Conservation (phyloP, 2,329 filamentous ascomycete genomes). For the Hypoxylon sp. region DNA sequence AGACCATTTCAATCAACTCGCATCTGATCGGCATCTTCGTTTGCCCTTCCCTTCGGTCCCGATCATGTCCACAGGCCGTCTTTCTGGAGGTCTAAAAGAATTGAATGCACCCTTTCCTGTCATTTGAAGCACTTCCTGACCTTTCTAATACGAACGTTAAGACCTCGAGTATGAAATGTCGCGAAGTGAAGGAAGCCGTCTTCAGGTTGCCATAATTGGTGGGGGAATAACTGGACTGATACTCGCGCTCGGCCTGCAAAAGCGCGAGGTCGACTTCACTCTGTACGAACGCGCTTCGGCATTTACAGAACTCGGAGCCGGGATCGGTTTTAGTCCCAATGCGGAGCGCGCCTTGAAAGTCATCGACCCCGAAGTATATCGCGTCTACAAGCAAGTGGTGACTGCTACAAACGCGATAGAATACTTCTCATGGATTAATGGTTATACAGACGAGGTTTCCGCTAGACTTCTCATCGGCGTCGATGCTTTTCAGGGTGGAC, state of each 20-base stretch:
- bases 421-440: conserved; percentile 56
- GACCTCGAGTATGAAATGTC: too few species aligned
- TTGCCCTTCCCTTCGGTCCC: too few species aligned
- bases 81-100: too few species aligned
- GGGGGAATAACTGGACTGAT: conserved; percentile 61
- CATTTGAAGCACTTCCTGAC: too few species aligned
- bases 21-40: too few species aligned
- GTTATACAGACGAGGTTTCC: conserved; percentile 45
- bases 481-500: conserved; percentile 53
- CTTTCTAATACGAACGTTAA: too few species aligned
- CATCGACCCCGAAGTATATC: conserved; percentile 48
- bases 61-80: too few species aligned
- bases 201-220: conserved; percentile 57
- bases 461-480: conserved; percentile 51
- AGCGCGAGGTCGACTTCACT: conserved; percentile 52
- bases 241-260: conserved; percentile 57
- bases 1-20: too few species aligned
- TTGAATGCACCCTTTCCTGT: too few species aligned
- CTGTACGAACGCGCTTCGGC: conserved; percentile 56
- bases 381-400: conserved; percentile 50
- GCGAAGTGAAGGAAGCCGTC: neutral
- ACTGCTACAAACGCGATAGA: conserved; percentile 40
- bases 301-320: conserved; percentile 59
- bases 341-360: conserved; percentile 56
- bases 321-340: conserved; percentile 62